phyloP scores from a whole-genome alignment of 805 yeast genomes.

The Saturnispora mendoncae region DNA sequence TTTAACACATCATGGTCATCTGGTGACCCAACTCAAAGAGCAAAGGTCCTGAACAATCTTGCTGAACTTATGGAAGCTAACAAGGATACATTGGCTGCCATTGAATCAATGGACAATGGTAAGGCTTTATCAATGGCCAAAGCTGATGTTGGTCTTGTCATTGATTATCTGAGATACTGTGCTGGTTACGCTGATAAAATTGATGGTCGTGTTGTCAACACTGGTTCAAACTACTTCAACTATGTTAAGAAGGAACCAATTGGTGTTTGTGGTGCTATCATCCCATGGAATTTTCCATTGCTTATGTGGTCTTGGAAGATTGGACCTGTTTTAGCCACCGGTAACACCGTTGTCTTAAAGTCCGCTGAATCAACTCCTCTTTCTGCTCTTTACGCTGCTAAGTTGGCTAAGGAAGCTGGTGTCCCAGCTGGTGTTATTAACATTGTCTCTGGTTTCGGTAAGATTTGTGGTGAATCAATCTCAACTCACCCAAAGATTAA shows the following conservation, averaged over 20 bases:
- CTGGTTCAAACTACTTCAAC: constrained; percentile 64
- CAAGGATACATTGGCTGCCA: constrained; percentile 61
- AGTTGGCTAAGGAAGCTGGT: constrained; percentile 57
- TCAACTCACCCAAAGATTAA: constrained; percentile 59
- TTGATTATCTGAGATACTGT: constrained; percentile 67
- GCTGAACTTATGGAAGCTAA: constrained; percentile 72
- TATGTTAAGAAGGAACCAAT: constrained; percentile 83
- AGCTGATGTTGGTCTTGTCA: constrained; percentile 67
- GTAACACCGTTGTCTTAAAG: constrained; percentile 81
- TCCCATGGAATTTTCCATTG: constrained; percentile 96
- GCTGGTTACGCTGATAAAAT: constrained; percentile 92
- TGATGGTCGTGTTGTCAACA: constrained; percentile 65
- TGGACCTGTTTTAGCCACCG: constrained; percentile 88
- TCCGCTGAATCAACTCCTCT: constrained; percentile 90
- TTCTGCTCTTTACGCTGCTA: constrained; percentile 57
- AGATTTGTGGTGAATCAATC: constrained; percentile 63
- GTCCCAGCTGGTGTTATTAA: constrained; percentile 70
- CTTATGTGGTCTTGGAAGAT: constrained; percentile 93
- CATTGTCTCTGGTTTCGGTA: constrained; percentile 68
- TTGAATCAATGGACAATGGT: constrained; percentile 87
- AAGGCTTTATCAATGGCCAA: constrained; percentile 63
- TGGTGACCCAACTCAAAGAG: constrained; percentile 61
- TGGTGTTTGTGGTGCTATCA: constrained; percentile 93
- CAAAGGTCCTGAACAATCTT: constrained; percentile 52
- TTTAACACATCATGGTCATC: constrained; percentile 61